Evolutionary conservation across 1,139 yeast genomes (phyloP), one percentile per base, ranked within the genome.

Genomic region (Eremothecium coryli): DNA sequence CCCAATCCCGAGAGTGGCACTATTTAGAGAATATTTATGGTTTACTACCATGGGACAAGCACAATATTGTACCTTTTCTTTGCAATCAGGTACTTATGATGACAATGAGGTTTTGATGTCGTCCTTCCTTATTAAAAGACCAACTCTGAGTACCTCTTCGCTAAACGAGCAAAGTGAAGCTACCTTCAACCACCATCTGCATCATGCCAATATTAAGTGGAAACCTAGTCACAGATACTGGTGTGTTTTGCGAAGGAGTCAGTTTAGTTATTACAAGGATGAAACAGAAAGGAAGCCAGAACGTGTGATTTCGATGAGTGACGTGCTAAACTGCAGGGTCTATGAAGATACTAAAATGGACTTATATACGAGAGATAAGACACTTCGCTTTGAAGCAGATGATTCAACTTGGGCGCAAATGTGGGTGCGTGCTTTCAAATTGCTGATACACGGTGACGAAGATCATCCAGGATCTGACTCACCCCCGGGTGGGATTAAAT

Each of bases 161-260:
- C 17, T 27, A 7, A 22, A 27, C 14, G 30, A 27, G 10, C 30
- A 27, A 6, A 16, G 17, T n/a, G 30, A 27, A n/a, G 14, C 22
- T n/a, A 9, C 26, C 8, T 9, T 9, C 12, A 16, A 6, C 30
- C n/a, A 18, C 7, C 22, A 9, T n/a, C 30, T n/a, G 15, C 28
- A 13, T n/a, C 30, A 27, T 18, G 12, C 8, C 13, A 27, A 27
- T 8, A 14, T 27, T 10, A n/a, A 5, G 11, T 27, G 34, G 23
- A 30, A 30, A 26, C 13, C 26, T 16, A 35, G 27, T 15, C 41
- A 40, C 17, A 29, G 26, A 14, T 46, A 40, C 27, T 76, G 82
- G 82, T 71, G 73, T 42, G 78, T 73, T 2, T 57, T 76, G n/a
- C 58, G 82, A 25, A 60, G 61, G 13, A 62, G 67, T 32, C 81